Conservation (phyloP, 2,329 filamentous ascomycete species). For the Scytalidium lignicola region DNA sequence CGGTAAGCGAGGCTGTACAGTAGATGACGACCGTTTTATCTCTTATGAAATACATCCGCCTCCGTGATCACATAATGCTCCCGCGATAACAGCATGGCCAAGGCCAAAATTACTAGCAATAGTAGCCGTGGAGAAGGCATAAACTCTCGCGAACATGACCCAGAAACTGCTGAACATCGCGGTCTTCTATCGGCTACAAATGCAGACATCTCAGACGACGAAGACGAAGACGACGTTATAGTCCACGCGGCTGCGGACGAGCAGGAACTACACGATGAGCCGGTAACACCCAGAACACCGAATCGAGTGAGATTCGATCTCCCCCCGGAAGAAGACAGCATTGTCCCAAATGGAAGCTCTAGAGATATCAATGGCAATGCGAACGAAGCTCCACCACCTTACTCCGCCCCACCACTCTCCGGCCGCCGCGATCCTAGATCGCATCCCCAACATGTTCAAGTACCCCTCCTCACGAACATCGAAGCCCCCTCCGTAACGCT, state of each 20-base stretch:
- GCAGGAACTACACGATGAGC: constrained; percentile 7
- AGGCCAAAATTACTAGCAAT: constrained; percentile 32
- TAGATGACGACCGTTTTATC: not conserved
- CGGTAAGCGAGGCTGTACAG: not conserved
- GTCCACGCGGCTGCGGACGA: constrained; percentile 15
- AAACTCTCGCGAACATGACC: constrained; percentile 1
- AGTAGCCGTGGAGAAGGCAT: constrained; percentile 20
- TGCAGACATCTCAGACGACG: constrained; percentile 18
- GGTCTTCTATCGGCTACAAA: constrained; percentile 30
- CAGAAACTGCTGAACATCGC: constrained; percentile 32
- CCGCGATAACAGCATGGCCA: constrained; percentile 37
- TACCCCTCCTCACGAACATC: constrained; percentile 73
- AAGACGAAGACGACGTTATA: constrained; percentile 21
- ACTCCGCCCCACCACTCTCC: constrained; percentile 20
- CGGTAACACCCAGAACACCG: constrained; percentile 25
- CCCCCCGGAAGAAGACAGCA: constrained; percentile 10
- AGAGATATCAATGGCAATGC: constrained; percentile 23
- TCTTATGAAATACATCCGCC: not conserved
- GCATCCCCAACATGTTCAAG: constrained; percentile 2
- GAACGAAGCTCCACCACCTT: constrained; percentile 38
- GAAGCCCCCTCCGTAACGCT: constrained; percentile 76
- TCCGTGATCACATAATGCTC: constrained; percentile 29
- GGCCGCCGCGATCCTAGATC: constrained; percentile 23
- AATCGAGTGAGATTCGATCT: constrained; percentile 31
- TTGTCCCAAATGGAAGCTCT: not conserved